Evolutionary conservation across 2,329 filamentous ascomycete species (phyloP).

Genomic region (Calonectria pseudoreteaudii): DNA sequence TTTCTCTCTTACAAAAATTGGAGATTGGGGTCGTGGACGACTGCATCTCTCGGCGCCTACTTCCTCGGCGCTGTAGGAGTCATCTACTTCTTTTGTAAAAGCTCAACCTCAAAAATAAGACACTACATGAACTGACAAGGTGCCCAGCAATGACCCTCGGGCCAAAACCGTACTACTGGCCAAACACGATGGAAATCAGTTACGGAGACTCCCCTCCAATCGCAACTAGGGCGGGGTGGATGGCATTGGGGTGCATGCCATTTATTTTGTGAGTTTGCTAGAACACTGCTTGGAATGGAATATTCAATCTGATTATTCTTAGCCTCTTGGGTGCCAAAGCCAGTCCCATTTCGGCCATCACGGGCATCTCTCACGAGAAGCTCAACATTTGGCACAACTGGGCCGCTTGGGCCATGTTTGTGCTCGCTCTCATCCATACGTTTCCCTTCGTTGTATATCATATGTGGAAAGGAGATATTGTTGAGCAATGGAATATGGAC

Average conservation of each 20-base stretch:
- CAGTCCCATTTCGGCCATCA: not conserved
- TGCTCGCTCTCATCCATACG: not conserved
- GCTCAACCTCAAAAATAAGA: not conserved
- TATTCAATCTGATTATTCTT: not conserved
- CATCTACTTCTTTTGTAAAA: not conserved
- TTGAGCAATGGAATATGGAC: not conserved
- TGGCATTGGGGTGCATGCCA: not conserved
- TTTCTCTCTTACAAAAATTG: not conserved
- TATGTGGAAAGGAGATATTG: not conserved
- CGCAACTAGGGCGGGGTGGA: not conserved
- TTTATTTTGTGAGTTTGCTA: not conserved
- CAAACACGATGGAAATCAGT: not conserved
- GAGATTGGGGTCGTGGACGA: not conserved
- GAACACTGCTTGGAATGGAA: no score
- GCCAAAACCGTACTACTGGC: not conserved
- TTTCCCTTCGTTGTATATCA: not conserved
- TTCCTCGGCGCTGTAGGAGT: not conserved
- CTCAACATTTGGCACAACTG: not conserved
- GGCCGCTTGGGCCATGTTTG: not conserved
- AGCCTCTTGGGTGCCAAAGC: not conserved
- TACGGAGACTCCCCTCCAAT: not conserved
- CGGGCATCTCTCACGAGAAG: not conserved
- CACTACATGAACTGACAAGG: not conserved
- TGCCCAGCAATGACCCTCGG: not conserved
- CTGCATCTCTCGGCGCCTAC: not conserved